Evolutionary conservation across 441 rosid species (phyloP).

Genomic region (Populus tomentosa): DNA sequence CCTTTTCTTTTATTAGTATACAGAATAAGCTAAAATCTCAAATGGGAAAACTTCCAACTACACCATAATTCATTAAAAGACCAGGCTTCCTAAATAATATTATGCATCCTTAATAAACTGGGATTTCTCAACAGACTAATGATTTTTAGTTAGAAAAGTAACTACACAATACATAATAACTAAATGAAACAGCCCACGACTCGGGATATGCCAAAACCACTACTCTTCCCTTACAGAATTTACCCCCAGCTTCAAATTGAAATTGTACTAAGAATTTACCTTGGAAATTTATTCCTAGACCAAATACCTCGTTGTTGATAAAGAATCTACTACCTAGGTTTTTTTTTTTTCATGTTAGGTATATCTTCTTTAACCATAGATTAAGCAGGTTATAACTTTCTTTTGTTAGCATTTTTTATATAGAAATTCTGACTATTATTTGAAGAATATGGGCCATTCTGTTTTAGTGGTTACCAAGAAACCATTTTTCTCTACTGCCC

Average conservation of each 20-base stretch:
- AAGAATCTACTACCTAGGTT: not conserved
- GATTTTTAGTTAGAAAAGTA: not conserved
- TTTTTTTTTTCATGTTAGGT: not conserved
- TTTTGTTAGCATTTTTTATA: not conserved
- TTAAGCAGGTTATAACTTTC: not conserved
- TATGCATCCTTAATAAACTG: not conserved
- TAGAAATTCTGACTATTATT: not conserved
- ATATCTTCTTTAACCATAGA: not conserved
- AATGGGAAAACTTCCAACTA: not conserved
- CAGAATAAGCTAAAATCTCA: not conserved
- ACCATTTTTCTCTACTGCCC: not conserved
- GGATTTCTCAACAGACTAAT: not conserved
- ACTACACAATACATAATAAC: not conserved
- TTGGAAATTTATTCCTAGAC: not conserved
- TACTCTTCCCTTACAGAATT: not conserved
- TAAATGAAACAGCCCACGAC: not conserved
- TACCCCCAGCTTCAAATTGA: not conserved
- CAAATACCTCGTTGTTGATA: not conserved
- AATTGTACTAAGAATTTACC: not conserved
- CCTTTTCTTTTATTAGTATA: not conserved
- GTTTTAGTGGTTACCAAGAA: not conserved
- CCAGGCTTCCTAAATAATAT: not conserved
- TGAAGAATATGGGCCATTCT: not conserved
- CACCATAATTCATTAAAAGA: not conserved
- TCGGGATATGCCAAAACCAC: not conserved